A percentile compares a stretch with the other conserved stretches of the same genome.
phyloP scores from a whole-genome alignment of 2,329 filamentous ascomycete species.

The Metarhizium humberi region DNA sequence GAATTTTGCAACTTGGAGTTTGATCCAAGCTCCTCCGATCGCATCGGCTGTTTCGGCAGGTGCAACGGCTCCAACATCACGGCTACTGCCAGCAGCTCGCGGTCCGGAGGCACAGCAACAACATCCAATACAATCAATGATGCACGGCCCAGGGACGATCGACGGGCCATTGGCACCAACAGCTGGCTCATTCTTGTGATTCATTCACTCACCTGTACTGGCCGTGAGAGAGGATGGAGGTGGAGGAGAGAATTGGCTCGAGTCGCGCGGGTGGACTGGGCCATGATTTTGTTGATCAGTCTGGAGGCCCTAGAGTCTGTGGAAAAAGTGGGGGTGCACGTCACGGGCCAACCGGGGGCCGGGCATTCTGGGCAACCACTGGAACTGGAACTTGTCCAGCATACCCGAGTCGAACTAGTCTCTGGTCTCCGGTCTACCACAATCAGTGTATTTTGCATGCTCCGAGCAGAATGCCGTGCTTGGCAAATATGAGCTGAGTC shows the following conservation, averaged over 20 bases:
- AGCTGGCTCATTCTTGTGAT: not conserved
- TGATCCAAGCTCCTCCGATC: too few relatives aligned
- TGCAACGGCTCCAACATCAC: not conserved
- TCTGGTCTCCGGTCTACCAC: too few relatives aligned
- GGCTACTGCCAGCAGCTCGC: not conserved
- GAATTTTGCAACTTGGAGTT: too few relatives aligned
- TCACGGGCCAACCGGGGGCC: constrained; percentile 11
- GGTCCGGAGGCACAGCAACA: not conserved
- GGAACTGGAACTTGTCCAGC: not conserved
- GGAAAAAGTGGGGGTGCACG: constrained; percentile 10
- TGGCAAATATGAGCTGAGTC: too few relatives aligned
- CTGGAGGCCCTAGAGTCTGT: constrained; percentile 4
- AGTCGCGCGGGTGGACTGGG: constrained; percentile 9
- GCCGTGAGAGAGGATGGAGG: constrained; percentile 8
- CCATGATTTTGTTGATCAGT: constrained; percentile 16
- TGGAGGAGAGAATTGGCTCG: constrained; percentile 10
- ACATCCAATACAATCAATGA: too few relatives aligned
- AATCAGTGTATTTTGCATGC: too few relatives aligned
- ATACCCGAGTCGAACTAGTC: not conserved
- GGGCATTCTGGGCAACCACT: not conserved
- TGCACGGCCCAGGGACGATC: not conserved
- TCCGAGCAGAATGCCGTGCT: too few relatives aligned
- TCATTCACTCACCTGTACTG: constrained; percentile 7
- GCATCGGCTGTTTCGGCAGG: too few relatives aligned
- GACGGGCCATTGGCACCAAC: not conserved